phyloP scores from a whole-genome alignment of 768 basidiomycete genomes.

The Termitomyces sp. region DNA sequence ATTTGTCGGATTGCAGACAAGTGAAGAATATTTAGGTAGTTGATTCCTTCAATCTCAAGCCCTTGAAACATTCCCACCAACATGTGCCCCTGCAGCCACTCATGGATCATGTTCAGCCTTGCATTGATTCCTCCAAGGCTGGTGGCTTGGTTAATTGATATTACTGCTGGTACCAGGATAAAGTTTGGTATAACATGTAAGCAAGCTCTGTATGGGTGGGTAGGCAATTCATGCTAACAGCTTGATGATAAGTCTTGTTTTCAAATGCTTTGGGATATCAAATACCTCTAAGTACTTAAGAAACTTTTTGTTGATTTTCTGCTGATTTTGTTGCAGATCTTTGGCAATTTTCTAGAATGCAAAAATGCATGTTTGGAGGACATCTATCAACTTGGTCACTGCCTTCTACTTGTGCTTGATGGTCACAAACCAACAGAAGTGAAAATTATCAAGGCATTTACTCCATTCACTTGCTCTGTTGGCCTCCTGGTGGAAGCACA shows the following conservation, averaged over 20 bases:
- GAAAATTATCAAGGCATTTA: too few species aligned
- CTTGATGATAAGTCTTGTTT: not conserved
- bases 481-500: too few species aligned
- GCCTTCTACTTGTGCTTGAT: too few species aligned
- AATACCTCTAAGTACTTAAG: not conserved
- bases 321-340: not conserved
- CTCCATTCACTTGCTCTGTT: too few species aligned
- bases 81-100: not conserved
- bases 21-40: not conserved
- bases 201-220: not conserved
- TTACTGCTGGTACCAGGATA: not conserved
- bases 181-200: not conserved
- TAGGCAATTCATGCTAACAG: not conserved
- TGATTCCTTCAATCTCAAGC: not conserved
- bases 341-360: not conserved
- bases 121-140: not conserved
- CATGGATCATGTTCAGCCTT: not conserved
- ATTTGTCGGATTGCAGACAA: conserved; percentile 26
- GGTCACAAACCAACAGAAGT: too few species aligned
- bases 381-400: too few species aligned
- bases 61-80: not conserved
- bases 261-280: not conserved
- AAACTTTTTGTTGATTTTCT: not conserved
- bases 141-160: not conserved
- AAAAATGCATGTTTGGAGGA: conserved; percentile 5